Evolutionary conservation across 2,329 filamentous ascomycete genomes (phyloP).

Genomic region (Colletotrichum sp.): DNA sequence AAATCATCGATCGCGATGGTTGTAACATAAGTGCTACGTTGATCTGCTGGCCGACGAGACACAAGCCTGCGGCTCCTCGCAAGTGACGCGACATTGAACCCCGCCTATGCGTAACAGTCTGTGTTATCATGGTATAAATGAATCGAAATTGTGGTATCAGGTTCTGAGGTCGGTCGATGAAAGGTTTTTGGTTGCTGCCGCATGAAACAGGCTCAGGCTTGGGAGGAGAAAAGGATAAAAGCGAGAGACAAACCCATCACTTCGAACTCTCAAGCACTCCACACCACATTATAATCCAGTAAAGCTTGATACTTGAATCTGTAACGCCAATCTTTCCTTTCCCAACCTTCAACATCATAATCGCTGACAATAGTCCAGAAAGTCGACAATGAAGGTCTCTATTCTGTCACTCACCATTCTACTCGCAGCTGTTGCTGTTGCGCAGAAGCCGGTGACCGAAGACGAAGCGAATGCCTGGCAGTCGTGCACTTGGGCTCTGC

Average conservation of each 20-base stretch:
- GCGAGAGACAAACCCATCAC: background rate
- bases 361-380: background rate
- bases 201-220: background rate
- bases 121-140: background rate
- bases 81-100: background rate
- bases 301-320: background rate
- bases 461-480: background rate
- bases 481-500: background rate
- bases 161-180: background rate
- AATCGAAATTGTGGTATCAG: background rate
- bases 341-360: background rate
- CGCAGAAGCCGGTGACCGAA: background rate
- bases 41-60: background rate
- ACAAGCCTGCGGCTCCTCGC: background rate
- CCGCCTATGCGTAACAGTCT: background rate
- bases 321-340: background rate
- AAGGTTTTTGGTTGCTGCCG: background rate
- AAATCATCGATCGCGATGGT: background rate
- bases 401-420: background rate
- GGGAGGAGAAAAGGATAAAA: background rate
- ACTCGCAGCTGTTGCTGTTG: background rate
- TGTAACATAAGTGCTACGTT: background rate
- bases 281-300: background rate
- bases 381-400: background rate
- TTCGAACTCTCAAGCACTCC: background rate